Evolutionary conservation across 306 rosid genomes (phyloP), one percentile per base, ranked within the genome.

Genomic region (barrel medic (Medicago truncatula)): DNA sequence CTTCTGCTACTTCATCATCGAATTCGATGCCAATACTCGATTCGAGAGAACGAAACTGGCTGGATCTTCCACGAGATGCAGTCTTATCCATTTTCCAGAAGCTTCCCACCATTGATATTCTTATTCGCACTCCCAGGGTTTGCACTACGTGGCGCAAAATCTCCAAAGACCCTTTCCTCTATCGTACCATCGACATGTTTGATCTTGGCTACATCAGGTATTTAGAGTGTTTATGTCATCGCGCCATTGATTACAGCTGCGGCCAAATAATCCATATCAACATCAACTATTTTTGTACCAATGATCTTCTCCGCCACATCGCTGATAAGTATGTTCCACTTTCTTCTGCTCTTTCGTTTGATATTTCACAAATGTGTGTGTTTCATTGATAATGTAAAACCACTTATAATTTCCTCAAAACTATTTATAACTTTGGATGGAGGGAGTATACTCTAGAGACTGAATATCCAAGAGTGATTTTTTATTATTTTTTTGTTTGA

Each of bases 61-160:
- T 86, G 17, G 90, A 82, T 31, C 86, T 90, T 57, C 95, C 93
- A 2, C 78, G 75, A 36, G 91, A 88, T 49, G 75, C 86, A 74
- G 72, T 73, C 49, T 46, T 80, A 2, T 20, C 81, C 38, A 88
- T 92, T 59, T 77, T 88, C 56, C 76, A 47, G 34, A 83, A 84
- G 70, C 85, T 91, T 0, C 82, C 84, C 9, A 62, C 86, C 0
- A 5, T 82, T 12, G 90, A 89, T 3, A 73, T 82, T 52, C 75
- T 89, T 16, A 21, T 8, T 18, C 68, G n/a, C 43, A 88, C 81
- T 39, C 88, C 75, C 68, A 12, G 3, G 2, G 96, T 88, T 53
- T 92, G 96, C 81, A 61, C 78, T 6, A 9, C 36, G n/a, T 91
- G 97, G 95, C 87, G 86, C 67, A 58, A 56, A 8, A 77, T 91